Base-by-base conservation (phyloP, 2,329 filamentous ascomycete genomes). In the Xylaria arbuscula region DNA sequence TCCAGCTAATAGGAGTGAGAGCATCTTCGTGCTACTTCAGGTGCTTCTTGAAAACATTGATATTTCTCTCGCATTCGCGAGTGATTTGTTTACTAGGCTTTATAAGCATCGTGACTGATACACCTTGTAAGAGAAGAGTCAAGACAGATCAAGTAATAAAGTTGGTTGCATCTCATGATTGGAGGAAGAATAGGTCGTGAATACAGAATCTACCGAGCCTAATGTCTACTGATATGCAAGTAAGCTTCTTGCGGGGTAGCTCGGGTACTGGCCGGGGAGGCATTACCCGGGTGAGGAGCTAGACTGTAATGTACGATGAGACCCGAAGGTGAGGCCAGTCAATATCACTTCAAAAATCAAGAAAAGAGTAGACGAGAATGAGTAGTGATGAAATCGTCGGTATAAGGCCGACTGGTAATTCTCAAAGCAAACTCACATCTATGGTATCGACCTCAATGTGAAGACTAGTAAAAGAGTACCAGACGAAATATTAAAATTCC, bases 171-270 rank as follows among this genome's bases (percentile, higher is more conserved):
- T 61, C 57, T 48, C 50, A 34, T 57, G 15, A 71, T 71, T 69
- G 69, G 69, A 71, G 69, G 69, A 71, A 71, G 57, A 71, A 70
- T 69, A 22, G 28, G n/a, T 48, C 24, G 36, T 50, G 32, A 60
- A 61, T 28, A 69, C 11, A 51, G 15, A 32, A 47, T 63, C 47
- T 61, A 60, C 63, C 54, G 59, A 61, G 22, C 22, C 19, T 13
- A 11, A 42, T 22, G 36, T 32, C 15, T 13, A 32, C 28, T 28
- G 5, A 28, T n/a, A 53, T 62, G 56, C 57, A 47, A 36, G 22
- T 11, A 13, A 13, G 28, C 50, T 19, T n/a, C 48, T 59, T 68
- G 64, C 61, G 68, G 68, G 68, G 68, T 62, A 68, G 24, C 19
- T 15, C 3, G 54, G 45, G 28, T 28, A 28, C 28, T 28, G 28